Evolutionary conservation across 768 basidiomycete genomes (phyloP).

Genomic region (Lactarius sanguifluus): DNA sequence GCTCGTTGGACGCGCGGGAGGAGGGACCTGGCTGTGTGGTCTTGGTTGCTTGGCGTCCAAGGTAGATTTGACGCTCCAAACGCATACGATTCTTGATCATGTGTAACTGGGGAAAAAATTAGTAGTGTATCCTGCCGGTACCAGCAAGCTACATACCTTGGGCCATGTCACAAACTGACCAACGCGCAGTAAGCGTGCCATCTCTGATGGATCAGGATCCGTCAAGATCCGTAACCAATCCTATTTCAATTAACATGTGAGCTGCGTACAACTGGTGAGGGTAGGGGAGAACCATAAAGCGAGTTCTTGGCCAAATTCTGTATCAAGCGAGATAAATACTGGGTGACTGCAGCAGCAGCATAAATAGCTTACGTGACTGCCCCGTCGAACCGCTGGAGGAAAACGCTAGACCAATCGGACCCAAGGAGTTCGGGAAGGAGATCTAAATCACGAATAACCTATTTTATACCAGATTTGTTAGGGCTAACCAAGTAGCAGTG

Average conservation of each 20-base stretch:
- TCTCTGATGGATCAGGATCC: slow-evolving; percentile 77
- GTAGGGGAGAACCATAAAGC: slow-evolving; percentile 52
- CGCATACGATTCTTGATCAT: slow-evolving; percentile 92
- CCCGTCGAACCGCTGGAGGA: slow-evolving; percentile 91
- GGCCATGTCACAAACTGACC: slow-evolving; percentile 97
- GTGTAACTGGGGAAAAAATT: slow-evolving; percentile 58
- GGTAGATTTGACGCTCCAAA: slow-evolving; percentile 78
- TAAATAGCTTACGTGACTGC: slow-evolving; percentile 67
- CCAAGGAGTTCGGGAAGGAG: slow-evolving; percentile 90
- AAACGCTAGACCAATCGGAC: slow-evolving; percentile 96
- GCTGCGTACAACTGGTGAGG: slow-evolving; percentile 17
- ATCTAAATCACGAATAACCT: slow-evolving; percentile 94
- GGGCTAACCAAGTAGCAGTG: not conserved
- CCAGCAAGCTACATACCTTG: slow-evolving; percentile 53
- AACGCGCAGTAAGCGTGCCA: slow-evolving; percentile 82
- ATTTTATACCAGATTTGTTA: slow-evolving; percentile 20
- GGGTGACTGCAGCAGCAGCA: not conserved
- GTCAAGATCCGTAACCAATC: slow-evolving; percentile 53
- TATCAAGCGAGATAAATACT: not conserved
- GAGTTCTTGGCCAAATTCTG: slow-evolving; percentile 85
- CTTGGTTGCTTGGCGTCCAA: slow-evolving; percentile 74
- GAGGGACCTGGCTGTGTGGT: slow-evolving; percentile 43
- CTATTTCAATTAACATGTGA: slow-evolving; percentile 15
- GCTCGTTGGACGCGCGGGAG: slow-evolving; percentile 28
- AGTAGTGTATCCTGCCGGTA: not conserved